Evolutionary conservation across 1,139 yeast species (phyloP).

Genomic region (Hyphopichia wangnamkhiaoensis): DNA sequence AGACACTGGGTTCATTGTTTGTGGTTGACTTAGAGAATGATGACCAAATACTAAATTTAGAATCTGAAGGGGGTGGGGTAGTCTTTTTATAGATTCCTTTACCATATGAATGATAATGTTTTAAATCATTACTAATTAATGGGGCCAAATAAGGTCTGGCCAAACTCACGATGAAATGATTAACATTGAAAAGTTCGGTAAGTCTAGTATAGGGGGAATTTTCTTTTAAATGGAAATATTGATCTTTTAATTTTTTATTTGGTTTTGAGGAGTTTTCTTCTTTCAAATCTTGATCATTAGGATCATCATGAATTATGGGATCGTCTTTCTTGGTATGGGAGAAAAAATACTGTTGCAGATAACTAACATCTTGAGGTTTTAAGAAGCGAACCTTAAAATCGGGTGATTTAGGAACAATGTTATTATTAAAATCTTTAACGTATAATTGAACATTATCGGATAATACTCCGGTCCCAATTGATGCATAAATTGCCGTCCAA

Average conservation of each 20-base stretch:
- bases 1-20: too few relatives aligned
- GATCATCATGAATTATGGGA: background rate
- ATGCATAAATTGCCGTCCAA: slow-evolving; percentile 80
- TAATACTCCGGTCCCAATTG: slow-evolving; percentile 68
- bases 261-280: slow-evolving; percentile 6
- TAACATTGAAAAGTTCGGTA: slow-evolving; percentile 90
- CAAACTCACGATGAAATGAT: slow-evolving; percentile 83
- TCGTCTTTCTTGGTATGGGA: slow-evolving; percentile 4
- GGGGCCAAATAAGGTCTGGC: slow-evolving; percentile 96
- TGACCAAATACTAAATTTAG: background rate
- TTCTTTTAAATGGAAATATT: slow-evolving; percentile 23
- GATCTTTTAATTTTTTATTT: slow-evolving; percentile 8
- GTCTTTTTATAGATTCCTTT: slow-evolving; percentile 25
- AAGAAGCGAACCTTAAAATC: slow-evolving; percentile 35
- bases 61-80: background rate
- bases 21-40: too few relatives aligned
- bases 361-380: slow-evolving; percentile 51
- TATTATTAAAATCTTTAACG: slow-evolving; percentile 67
- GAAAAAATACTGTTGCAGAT: slow-evolving; percentile 41
- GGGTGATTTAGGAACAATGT: slow-evolving; percentile 48
- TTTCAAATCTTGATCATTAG: background rate
- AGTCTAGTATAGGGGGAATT: slow-evolving; percentile 80
- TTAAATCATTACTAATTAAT: slow-evolving; percentile 75
- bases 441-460: slow-evolving; percentile 63
- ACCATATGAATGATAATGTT: slow-evolving; percentile 52